A percentile compares a stretch with the other conserved stretches of the same genome.
Conservation (phyloP, 192 early-diverging fungal genomes). For the Physocladia obscura region DNA sequence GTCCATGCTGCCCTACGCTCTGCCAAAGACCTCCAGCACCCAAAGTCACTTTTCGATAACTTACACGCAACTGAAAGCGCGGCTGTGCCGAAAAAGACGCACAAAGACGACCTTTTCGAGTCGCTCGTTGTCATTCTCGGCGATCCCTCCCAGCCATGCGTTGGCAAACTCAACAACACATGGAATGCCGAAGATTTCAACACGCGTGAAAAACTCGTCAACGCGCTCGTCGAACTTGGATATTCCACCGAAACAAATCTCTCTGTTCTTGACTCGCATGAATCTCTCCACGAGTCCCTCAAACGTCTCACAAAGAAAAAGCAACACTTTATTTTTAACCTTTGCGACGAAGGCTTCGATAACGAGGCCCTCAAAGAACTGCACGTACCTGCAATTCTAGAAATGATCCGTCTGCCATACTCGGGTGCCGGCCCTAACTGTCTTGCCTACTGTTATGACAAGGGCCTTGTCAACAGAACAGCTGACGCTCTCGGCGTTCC, state of each 20-base stretch:
- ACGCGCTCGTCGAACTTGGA: constrained; percentile 37
- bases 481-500: constrained; percentile 55
- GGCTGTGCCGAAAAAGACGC: background rate
- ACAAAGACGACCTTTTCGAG: constrained; percentile 12
- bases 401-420: constrained; percentile 49
- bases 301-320: constrained; percentile 20
- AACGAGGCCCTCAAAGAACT: constrained; percentile 59
- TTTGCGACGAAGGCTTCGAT: constrained; percentile 59
- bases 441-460: constrained; percentile 57
- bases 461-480: constrained; percentile 55
- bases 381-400: constrained; percentile 55
- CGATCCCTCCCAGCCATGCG: constrained; percentile 47
- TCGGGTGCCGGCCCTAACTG: constrained; percentile 59
- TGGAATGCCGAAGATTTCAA: constrained; percentile 58
- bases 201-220: constrained; percentile 45
- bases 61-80: too few relatives aligned
- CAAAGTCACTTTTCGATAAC: too few relatives aligned
- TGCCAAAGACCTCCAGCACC: too few relatives aligned
- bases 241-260: constrained; percentile 31
- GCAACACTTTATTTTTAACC: constrained; percentile 49
- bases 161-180: constrained; percentile 59
- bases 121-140: constrained; percentile 45
- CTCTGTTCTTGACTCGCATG: constrained; percentile 40
- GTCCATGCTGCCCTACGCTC: too few relatives aligned
- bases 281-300: constrained; percentile 14